Conservation (phyloP, 148 eudicot genomes). For the Amaranthus hypochondriacus region DNA sequence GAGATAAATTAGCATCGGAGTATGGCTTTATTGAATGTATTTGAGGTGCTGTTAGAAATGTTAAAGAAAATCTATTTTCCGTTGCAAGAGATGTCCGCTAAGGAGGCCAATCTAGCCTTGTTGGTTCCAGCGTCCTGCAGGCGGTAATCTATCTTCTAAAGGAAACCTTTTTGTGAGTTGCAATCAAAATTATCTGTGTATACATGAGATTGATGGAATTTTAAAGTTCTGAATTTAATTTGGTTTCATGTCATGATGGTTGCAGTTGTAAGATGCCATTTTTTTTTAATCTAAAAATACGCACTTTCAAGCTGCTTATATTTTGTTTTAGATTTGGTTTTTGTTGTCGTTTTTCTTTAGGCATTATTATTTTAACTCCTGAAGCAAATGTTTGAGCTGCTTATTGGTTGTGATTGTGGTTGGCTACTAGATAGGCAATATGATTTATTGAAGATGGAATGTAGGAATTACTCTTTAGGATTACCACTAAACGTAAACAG, state of each 20-base stretch:
- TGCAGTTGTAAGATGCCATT: constrained; percentile 9
- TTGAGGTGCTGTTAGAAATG: not conserved
- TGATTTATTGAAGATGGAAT: not conserved
- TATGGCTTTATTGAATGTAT: not conserved
- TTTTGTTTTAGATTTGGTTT: no score
- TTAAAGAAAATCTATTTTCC: constrained; percentile 1
- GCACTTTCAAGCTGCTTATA: not conserved
- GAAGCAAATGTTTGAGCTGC: not conserved
- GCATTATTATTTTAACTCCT: not conserved
- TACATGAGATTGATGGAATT: constrained; percentile 3
- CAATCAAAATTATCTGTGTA: constrained; percentile 3
- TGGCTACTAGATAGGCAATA: not conserved
- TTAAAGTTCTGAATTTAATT: not conserved
- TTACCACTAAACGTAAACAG: no score
- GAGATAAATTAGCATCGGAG: constrained; percentile 5
- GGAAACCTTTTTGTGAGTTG: not conserved
- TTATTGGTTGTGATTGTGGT: not conserved
- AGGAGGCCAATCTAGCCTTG: constrained; percentile 20
- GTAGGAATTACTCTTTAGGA: not conserved
- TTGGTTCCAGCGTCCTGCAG: constrained; percentile 33
- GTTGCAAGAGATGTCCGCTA: constrained; percentile 27
- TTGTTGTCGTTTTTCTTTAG: not conserved
- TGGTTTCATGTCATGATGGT: not conserved
- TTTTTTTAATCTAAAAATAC: not conserved
- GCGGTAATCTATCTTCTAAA: constrained; percentile 8